phyloP scores from a whole-genome alignment of 768 basidiomycete species.

The Lanmaoa pseudosensibilis region DNA sequence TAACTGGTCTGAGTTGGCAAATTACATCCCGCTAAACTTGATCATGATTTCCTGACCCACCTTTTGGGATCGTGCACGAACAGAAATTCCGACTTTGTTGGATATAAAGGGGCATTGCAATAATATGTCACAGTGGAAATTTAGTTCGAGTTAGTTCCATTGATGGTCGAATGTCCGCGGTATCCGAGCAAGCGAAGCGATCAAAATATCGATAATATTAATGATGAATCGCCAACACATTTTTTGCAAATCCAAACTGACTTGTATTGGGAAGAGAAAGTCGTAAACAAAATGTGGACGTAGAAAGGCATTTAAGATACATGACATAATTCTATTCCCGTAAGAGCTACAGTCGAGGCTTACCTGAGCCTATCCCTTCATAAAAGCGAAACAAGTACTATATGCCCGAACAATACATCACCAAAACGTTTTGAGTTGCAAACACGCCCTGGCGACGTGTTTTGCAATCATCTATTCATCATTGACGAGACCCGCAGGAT shows the following conservation, averaged over 20 bases:
- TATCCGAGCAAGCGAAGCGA: constrained; percentile 2
- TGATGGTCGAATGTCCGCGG: background rate
- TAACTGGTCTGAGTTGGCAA: background rate
- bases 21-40: background rate
- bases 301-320: constrained; percentile 23
- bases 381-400: constrained; percentile 15
- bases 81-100: background rate
- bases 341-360: constrained; percentile 18
- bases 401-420: constrained; percentile 22
- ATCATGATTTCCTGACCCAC: background rate
- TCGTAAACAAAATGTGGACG: constrained; percentile 4
- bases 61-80: background rate
- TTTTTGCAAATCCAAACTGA: constrained; percentile 1
- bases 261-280: background rate
- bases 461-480: constrained; percentile 8
- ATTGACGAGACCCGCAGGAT: constrained; percentile 6
- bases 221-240: background rate
- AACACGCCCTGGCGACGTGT: constrained; percentile 22
- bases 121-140: background rate
- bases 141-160: background rate
- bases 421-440: constrained; percentile 11
- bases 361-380: constrained; percentile 18
- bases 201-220: background rate
- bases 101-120: background rate
- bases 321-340: constrained; percentile 18